Base-by-base conservation (phyloP, 371 early-diverging fungal species). In the Smittium mucronatum region DNA sequence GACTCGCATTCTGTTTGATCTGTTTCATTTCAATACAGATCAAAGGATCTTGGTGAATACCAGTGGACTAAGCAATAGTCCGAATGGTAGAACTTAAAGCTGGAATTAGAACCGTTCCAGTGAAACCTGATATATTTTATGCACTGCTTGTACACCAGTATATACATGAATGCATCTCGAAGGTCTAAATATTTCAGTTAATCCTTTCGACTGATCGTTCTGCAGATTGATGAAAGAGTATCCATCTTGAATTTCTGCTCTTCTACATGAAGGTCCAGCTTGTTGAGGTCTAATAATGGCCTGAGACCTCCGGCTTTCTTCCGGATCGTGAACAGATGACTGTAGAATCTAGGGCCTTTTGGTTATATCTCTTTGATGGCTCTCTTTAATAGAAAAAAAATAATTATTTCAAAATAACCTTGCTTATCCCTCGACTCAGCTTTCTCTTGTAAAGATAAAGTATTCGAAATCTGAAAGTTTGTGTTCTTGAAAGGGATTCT, bases 91-190 rank as follows among this genome's bases (percentile, higher is more conserved):
- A 0, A 78, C 75, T 2, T 70, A 69, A 73, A 76, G 82, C 70
- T 80, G 81, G 71, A 81, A 83, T 28, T 73, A 68, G 75, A 69
- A 21, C 75, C 76, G 33, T 79, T 73, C 76, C 80, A 83, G n/a
- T 71, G 59, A 61, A 82, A 81, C 58, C 78, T 82, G 15, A 83
- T 75, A 68, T 72, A 81, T 0, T 67, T 47, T 64, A 69, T 65
- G 69, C 74, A 73, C 16, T 75, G 72, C 2, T 70, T 58, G 21
- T 74, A 71, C 26, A 78, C 69, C 0, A 75, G 74, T 67, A 78
- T 77, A n/a, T 74, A 73, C 61, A 78, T 71, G 25, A 76, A 78
- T 15, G 78, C 76, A 61, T 74, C 74, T 69, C 74, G 78, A 31
- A 80, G 69, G 64, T 72, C 77, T 64, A 80, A 63, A 47, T 25